Percentiles rank a stretch among this genome's conserved stretches.
Conservation (phyloP, 2,329 filamentous ascomycete genomes). For the Talaromyces sp. region DNA sequence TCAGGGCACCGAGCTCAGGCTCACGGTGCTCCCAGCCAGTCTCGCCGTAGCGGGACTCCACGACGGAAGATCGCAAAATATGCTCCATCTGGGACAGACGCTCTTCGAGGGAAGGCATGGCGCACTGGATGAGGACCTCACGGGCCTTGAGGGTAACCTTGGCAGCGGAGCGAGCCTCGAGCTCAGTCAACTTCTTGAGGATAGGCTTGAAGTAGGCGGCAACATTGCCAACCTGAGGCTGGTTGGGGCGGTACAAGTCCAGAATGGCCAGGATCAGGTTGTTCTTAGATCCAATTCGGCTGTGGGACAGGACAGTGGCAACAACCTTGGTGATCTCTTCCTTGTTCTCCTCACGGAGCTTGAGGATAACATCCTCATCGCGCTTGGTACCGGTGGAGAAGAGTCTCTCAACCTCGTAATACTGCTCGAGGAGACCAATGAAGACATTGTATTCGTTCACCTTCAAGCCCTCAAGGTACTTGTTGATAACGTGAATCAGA, state of each 20-base stretch:
- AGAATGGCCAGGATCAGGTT: slow-evolving; percentile 88
- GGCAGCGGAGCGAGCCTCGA: slow-evolving; percentile 81
- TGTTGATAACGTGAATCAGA: slow-evolving; percentile 73
- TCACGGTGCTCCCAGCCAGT: slow-evolving; percentile 95
- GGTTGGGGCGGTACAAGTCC: slow-evolving; percentile 93
- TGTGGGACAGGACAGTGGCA: slow-evolving; percentile 89
- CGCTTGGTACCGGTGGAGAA: slow-evolving; percentile 84
- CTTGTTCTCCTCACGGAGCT: slow-evolving; percentile 94
- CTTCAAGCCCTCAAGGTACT: slow-evolving; percentile 87
- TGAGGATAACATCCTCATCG: slow-evolving; percentile 91
- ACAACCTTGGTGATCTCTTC: slow-evolving; percentile 85
- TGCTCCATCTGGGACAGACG: slow-evolving; percentile 97
- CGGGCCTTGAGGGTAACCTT: slow-evolving; percentile 98
- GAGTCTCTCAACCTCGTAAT: slow-evolving; percentile 79
- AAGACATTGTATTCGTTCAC: slow-evolving; percentile 85
- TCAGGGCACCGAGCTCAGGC: slow-evolving; percentile 85
- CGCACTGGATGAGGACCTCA: slow-evolving; percentile 96
- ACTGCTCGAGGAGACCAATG: slow-evolving; percentile 75
- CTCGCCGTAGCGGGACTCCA: slow-evolving; percentile 97
- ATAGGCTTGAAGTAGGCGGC: slow-evolving; percentile 82
- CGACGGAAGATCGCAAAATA: slow-evolving; percentile 90
- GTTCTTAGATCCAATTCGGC: slow-evolving; percentile 89
- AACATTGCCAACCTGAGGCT: slow-evolving; percentile 84
- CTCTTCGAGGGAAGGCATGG: slow-evolving; percentile 93
- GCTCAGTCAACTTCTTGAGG: slow-evolving; percentile 83